Evolutionary conservation across 1,139 yeast species (phyloP).

Genomic region (Magnusiomyces fungicola): DNA sequence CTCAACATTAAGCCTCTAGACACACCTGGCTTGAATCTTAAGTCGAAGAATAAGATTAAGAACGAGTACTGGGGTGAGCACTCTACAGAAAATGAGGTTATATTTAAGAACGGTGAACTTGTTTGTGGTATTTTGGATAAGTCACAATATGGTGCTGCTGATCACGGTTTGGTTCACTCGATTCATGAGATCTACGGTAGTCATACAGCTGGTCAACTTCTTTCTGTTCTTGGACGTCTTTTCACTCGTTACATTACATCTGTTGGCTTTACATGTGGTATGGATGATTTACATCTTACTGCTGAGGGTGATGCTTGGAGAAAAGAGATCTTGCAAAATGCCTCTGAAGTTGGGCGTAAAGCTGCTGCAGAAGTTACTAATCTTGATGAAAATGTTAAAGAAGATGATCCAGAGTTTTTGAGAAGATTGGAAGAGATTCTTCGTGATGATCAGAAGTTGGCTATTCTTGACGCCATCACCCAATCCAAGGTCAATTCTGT

Average conservation of each 20-base stretch:
- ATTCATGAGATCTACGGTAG: constrained; percentile 95
- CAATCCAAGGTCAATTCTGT: constrained; percentile 89
- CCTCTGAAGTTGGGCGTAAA: constrained; percentile 75
- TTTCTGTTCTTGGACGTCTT: constrained; percentile 85
- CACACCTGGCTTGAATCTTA: constrained; percentile 85
- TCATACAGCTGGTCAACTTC: constrained; percentile 77
- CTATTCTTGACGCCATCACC: constrained; percentile 91
- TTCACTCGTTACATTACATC: constrained; percentile 90
- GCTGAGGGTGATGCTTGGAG: constrained; percentile 89
- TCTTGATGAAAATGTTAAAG: constrained; percentile 49
- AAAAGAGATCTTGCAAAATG: constrained; percentile 65
- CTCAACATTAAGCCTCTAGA: constrained; percentile 78
- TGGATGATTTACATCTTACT: constrained; percentile 95
- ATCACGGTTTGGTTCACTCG: constrained; percentile 94
- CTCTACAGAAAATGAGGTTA: constrained; percentile 77
- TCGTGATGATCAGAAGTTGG: constrained; percentile 88
- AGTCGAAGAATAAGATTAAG: constrained; percentile 81
- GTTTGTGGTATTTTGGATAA: constrained; percentile 91
- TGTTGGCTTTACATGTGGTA: constrained; percentile 97
- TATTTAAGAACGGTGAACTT: constrained; percentile 81
- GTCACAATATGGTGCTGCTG: constrained; percentile 97
- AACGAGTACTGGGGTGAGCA: constrained; percentile 90
- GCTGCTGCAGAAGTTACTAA: constrained; percentile 96
- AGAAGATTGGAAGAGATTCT: constrained; percentile 89
- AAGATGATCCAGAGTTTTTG: constrained; percentile 67